These are phyloP conservation scores for Medakamo hakoo DNA, from an alignment of 139 green algal species.

Conservation along the genomic window DNA sequence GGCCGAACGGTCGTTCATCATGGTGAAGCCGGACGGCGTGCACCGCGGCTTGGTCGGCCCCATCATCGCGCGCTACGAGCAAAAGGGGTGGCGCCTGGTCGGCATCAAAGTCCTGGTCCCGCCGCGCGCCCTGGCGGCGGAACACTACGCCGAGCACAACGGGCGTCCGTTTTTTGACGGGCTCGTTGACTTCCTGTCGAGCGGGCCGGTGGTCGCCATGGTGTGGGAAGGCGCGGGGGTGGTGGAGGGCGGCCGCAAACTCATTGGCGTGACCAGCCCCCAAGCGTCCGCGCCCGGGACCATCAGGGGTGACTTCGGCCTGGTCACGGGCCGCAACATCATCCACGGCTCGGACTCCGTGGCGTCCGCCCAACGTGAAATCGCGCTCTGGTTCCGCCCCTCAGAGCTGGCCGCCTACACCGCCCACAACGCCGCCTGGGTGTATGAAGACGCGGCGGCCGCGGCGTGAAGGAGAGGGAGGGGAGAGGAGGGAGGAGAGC, in stretches of 20 bases:
- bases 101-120: conserved; percentile 46
- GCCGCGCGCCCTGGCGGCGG: conserved; percentile 16
- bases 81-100: conserved; percentile 51
- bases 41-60: conserved; percentile 19
- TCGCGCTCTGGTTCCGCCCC: conserved; percentile 53
- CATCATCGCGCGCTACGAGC: conserved; percentile 33
- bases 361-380: conserved; percentile 44
- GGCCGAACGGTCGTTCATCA: conserved; percentile 22
- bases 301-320: conserved; percentile 52
- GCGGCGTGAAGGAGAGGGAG: no score
- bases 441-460: no score
- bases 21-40: conserved; percentile 39
- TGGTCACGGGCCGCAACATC: conserved; percentile 50
- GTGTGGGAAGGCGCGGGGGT: conserved; percentile 55
- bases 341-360: conserved; percentile 52
- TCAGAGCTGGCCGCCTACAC: conserved; percentile 39
- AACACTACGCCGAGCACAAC: conserved; percentile 41
- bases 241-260: conserved; percentile 44
- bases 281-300: conserved; percentile 51
- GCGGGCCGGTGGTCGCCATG: conserved; percentile 31
- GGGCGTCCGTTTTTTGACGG: conserved; percentile 39
- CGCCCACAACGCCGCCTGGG: conserved; percentile 18
- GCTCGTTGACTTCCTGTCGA: conserved; percentile 43
- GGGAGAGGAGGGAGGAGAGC: no score
- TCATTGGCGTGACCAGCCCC: conserved; percentile 68